Evolutionary conservation across 2,329 filamentous ascomycete species (phyloP).

Genomic region (Sclerotinia minor): DNA sequence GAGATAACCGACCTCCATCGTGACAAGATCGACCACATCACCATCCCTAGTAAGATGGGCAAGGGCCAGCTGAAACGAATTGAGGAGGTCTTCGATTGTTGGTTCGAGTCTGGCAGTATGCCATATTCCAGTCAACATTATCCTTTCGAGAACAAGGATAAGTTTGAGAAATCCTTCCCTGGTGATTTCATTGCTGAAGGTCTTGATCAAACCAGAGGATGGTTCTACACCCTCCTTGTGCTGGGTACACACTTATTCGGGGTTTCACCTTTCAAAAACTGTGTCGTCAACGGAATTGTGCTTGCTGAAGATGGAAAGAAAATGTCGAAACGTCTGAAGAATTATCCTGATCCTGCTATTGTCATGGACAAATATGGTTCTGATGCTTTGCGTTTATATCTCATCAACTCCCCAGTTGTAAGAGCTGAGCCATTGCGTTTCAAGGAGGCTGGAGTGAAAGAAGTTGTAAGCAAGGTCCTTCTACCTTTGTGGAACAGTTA

Average conservation of each 20-base stretch:
- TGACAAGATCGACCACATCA: conserved; percentile 91
- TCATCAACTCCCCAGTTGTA: conserved; percentile 96
- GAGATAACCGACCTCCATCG: conserved; percentile 85
- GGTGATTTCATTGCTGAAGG: conserved; percentile 95
- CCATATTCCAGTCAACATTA: conserved; percentile 90
- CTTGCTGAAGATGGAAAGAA: conserved; percentile 95
- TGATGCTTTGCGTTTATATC: conserved; percentile 88
- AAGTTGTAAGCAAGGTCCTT: conserved; percentile 89
- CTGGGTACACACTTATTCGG: conserved; percentile 86
- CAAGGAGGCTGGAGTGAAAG: conserved; percentile 89
- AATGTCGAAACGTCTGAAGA: conserved; percentile 97
- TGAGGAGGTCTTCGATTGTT: conserved; percentile 92
- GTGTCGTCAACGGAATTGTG: conserved; percentile 94
- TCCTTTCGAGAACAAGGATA: conserved; percentile 83
- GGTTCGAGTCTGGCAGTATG: conserved; percentile 97
- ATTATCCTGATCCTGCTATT: conserved; percentile 84
- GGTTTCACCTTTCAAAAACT: conserved; percentile 86
- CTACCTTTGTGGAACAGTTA: conserved; percentile 95
- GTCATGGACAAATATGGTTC: conserved; percentile 88
- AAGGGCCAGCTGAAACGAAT: conserved; percentile 80
- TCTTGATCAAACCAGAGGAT: conserved; percentile 89
- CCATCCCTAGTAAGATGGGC: conserved; percentile 85
- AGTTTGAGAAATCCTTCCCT: conserved; percentile 78
- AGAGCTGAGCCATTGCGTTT: conserved; percentile 87
- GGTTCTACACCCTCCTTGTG: conserved; percentile 93